phyloP scores from a whole-genome alignment of 345 rosid genomes.

The Murraya paniculata region DNA sequence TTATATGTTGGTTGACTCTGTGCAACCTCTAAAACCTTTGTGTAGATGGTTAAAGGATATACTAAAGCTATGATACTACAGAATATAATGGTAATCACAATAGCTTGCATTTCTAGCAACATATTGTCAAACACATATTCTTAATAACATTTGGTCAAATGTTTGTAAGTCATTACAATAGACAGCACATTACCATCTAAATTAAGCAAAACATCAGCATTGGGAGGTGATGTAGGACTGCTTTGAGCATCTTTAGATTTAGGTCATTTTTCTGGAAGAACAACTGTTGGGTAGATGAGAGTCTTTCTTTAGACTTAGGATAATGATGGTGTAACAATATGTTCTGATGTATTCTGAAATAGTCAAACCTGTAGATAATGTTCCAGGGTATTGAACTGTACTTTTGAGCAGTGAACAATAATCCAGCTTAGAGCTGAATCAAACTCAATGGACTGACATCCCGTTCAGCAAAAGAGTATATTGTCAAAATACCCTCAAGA shows the following conservation, averaged over 20 bases:
- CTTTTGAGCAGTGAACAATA: neutral
- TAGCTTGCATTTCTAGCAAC: neutral
- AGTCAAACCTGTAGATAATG: neutral
- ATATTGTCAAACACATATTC: neutral
- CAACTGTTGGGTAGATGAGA: neutral
- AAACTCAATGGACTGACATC: neutral
- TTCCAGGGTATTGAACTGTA: neutral
- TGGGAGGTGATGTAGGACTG: neutral
- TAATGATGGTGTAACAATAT: neutral
- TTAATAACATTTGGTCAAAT: neutral
- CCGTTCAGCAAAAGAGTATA: neutral
- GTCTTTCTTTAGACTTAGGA: neutral
- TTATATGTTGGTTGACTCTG: neutral
- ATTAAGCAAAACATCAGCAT: neutral
- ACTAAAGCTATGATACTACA: neutral
- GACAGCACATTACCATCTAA: neutral
- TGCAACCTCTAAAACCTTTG: neutral
- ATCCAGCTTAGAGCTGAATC: neutral
- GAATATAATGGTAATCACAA: neutral
- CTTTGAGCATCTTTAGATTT: neutral
- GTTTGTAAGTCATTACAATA: neutral
- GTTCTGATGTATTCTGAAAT: neutral
- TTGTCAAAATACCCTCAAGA: neutral
- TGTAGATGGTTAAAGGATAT: neutral
- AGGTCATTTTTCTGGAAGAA: neutral